Percentiles rank a stretch among this genome's conserved stretches.
phyloP scores from a whole-genome alignment of 129 eudicot genomes.

The Saussurea involucrata region DNA sequence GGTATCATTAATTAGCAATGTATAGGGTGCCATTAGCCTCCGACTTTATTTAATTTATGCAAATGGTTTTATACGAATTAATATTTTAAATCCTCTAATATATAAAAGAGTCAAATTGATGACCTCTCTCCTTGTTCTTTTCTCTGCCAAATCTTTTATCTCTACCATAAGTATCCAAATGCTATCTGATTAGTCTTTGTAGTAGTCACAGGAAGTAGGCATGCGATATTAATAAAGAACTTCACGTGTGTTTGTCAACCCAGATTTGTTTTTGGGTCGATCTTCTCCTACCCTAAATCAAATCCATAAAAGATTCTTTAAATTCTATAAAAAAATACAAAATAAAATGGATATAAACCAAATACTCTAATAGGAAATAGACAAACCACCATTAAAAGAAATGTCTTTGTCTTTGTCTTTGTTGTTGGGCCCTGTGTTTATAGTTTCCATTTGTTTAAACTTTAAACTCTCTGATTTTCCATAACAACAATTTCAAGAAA shows the following conservation, averaged over 20 bases:
- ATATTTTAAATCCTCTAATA: neutral
- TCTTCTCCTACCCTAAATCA: constrained; percentile 24
- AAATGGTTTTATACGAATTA: neutral
- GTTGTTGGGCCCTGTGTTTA: constrained; percentile 32
- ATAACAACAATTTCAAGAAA: neutral
- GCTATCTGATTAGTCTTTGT: constrained; percentile 9
- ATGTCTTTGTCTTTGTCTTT: constrained; percentile 17
- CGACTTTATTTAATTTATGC: neutral
- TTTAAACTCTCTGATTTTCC: neutral
- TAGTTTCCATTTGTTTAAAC: constrained; percentile 18
- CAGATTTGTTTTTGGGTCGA: constrained; percentile 25
- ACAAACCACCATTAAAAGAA: constrained; percentile 19
- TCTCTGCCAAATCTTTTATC: constrained; percentile 6
- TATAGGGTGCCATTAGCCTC: too few species aligned
- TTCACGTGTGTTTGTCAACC: constrained; percentile 33
- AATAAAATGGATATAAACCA: neutral
- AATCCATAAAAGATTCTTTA: constrained; percentile 31
- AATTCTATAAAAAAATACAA: too few species aligned
- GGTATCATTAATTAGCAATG: too few species aligned
- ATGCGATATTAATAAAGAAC: constrained; percentile 28
- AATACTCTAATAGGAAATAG: constrained; percentile 21
- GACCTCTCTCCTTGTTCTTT: neutral
- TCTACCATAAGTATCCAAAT: constrained; percentile 9
- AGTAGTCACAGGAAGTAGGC: constrained; percentile 42
- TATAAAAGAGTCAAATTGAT: neutral